These are phyloP conservation scores for Phyllostachys edulis DNA, from an alignment of 176 grass and related monocot species.

Conservation along the genomic window DNA sequence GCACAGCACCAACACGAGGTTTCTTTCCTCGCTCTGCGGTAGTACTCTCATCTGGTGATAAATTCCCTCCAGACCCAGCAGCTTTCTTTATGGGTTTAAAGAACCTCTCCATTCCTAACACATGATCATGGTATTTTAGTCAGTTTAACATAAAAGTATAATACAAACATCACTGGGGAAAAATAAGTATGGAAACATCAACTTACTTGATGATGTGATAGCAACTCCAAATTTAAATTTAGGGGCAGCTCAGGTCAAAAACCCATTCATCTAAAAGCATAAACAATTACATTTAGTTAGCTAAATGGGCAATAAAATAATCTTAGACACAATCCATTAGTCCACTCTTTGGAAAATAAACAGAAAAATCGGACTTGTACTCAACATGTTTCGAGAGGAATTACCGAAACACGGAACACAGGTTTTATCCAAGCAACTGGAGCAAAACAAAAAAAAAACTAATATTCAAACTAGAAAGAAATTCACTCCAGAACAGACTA, in stretches of 20 bases:
- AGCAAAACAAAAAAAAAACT: not conserved
- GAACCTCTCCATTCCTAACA: slow-evolving; percentile 14
- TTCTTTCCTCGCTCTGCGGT: not conserved
- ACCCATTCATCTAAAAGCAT: not conserved
- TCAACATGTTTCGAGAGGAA: not conserved
- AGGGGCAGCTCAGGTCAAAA: not conserved
- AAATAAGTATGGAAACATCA: not conserved
- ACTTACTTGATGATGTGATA: not conserved
- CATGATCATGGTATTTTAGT: not conserved
- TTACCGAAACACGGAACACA: not conserved
- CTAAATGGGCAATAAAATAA: not conserved
- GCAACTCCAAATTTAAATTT: not conserved
- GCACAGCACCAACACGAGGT: not conserved
- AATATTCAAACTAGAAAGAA: not conserved
- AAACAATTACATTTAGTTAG: not conserved
- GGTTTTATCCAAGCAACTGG: not conserved
- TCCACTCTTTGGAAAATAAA: not conserved
- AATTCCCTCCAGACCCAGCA: not conserved
- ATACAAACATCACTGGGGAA: not conserved
- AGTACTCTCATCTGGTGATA: not conserved
- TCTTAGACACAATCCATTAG: not conserved
- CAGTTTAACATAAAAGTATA: not conserved
- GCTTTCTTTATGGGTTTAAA: not conserved
- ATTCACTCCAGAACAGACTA: not conserved
- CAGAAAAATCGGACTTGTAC: not conserved